Evolutionary conservation across 2,329 filamentous ascomycete species (phyloP), one percentile per base, ranked within the genome.

Genomic region (Zymoseptoria crescenta): DNA sequence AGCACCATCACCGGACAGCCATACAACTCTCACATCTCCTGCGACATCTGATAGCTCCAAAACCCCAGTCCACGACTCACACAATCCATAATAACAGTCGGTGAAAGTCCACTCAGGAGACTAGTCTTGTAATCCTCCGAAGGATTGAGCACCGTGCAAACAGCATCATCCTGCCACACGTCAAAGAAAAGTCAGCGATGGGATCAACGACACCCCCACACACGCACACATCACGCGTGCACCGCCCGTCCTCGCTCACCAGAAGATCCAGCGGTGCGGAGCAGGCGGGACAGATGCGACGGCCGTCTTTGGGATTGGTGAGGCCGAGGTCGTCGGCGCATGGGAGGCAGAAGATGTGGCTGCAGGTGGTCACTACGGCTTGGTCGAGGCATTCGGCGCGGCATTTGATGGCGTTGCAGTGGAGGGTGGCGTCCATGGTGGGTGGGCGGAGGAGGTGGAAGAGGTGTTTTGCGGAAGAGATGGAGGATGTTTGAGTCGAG

Each of bases 51-150:
- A 68, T 96, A 96, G 29, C 84, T 86, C 87, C 91, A 96, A 70
- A 96, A 96, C 30, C 82, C 84, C 64, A 96, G 74, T 1, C 87
- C 91, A 65, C 89, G 82, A 4, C 87, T 85, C 21, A 90, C 88
- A 73, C 91, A 95, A 67, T 96, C 92, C 81, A 96, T 91, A 63
- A 96, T 88, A 29, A 87, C 80, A 35, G 81, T 86, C 0, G 93
- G 93, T 61, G 85, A 89, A 0, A 96, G 76, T 0, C 93, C 93
- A 68, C 89, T 91, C 9, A 96, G 78, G 0, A 95, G 83, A 61
- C 87, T 92, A 0, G 89, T 91, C 74, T 96, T 96, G 78, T 94
- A 96, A 65, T 95, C 91, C 68, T 96, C 92, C 0, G 85, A 86
- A 0, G 91, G 91, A 61, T 87, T 88, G 49, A 96, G 79, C 29